Evolutionary conservation across 768 basidiomycete species (phyloP).

Genomic region (Podaxis sp.): DNA sequence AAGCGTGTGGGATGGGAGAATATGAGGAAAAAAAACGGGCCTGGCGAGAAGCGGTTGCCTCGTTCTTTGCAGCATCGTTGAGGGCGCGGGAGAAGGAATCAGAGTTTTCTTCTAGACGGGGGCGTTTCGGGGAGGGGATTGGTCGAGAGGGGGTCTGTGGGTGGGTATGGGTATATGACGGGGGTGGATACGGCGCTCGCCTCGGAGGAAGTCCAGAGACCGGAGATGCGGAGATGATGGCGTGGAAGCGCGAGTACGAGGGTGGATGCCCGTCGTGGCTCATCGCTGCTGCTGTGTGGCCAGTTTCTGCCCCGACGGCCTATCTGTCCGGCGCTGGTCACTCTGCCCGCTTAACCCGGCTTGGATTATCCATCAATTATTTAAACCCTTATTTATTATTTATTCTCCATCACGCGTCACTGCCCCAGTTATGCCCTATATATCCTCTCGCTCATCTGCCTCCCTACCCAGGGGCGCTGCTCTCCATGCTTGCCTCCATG

Average conservation of each 20-base stretch:
- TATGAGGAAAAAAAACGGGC: constrained; percentile 10
- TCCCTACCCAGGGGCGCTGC: too few relatives aligned
- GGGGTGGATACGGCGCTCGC: constrained; percentile 8
- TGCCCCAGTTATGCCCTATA: background rate
- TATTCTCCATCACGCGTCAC: background rate
- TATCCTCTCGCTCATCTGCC: too few relatives aligned
- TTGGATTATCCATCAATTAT: background rate
- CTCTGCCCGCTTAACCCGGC: too few relatives aligned
- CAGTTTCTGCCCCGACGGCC: too few relatives aligned
- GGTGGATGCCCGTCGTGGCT: background rate
- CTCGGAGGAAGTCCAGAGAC: constrained; percentile 20
- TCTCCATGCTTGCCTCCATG: background rate
- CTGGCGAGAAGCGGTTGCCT: constrained; percentile 13
- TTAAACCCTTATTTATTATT: background rate
- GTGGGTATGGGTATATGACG: constrained; percentile 9
- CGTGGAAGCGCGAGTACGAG: constrained; percentile 26
- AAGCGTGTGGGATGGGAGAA: background rate
- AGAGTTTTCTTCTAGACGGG: background rate
- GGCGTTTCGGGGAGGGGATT: constrained; percentile 5
- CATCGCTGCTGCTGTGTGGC: too few relatives aligned
- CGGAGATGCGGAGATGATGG: constrained; percentile 28
- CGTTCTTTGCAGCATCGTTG: background rate
- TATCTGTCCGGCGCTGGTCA: too few relatives aligned
- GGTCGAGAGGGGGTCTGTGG: constrained; percentile 13
- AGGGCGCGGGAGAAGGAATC: background rate